A percentile compares a stretch with the other conserved stretches of the same genome.
phyloP scores from a whole-genome alignment of 805 yeast species.

The Ogataea methylovora region DNA sequence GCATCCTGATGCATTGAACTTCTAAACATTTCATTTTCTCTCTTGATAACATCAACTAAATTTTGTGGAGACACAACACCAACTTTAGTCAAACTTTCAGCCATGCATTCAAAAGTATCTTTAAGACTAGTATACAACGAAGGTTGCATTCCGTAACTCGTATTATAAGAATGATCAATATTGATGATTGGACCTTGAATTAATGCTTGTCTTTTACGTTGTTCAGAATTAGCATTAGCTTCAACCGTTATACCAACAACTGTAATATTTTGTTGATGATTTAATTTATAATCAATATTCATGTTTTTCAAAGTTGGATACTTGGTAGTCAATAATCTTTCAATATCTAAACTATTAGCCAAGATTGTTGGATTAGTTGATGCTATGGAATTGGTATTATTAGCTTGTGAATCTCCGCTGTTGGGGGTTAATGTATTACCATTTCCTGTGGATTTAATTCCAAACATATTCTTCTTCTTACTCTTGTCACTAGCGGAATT shows the following conservation, averaged over 20 bases:
- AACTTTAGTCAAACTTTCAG: constrained; percentile 56
- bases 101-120: constrained; percentile 79
- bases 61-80: constrained; percentile 84
- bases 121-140: constrained; percentile 60
- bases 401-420: constrained; percentile 10
- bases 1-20: constrained; percentile 98
- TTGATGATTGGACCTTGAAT: constrained; percentile 78
- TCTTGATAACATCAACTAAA: constrained; percentile 68
- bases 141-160: constrained; percentile 41
- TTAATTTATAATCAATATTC: constrained; percentile 28
- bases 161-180: constrained; percentile 58
- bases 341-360: constrained; percentile 13
- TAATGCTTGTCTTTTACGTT: constrained; percentile 70
- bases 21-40: constrained; percentile 77
- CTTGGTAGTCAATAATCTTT: constrained; percentile 10
- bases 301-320: constrained; percentile 28
- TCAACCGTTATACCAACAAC: constrained; percentile 38
- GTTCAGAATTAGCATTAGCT: constrained; percentile 48
- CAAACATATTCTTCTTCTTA: constrained; percentile 5
- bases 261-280: constrained; percentile 36
- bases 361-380: no score
- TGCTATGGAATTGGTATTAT: not conserved
- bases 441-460: no score
- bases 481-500: constrained; percentile 6
- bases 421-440: no score